Percentiles rank a stretch among this genome's conserved stretches.
Conservation (phyloP, 2,329 filamentous ascomycete species). For the Fusarium sp. region DNA sequence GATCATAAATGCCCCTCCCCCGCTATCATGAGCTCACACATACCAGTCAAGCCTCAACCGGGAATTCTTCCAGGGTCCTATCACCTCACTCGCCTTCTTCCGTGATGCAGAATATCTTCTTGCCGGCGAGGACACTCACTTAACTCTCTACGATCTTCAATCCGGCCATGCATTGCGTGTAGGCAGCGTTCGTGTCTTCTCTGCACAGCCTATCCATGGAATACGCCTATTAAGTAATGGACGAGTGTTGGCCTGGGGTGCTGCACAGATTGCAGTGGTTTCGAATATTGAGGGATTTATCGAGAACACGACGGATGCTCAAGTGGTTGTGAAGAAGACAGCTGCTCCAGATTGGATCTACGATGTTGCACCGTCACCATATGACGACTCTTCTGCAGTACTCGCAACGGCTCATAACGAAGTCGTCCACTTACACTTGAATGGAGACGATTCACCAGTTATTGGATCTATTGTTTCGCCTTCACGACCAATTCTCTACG, state of each 20-base stretch:
- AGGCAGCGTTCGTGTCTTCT: slow-evolving; percentile 67
- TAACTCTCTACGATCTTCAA: slow-evolving; percentile 64
- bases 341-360: slow-evolving; percentile 81
- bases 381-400: slow-evolving; percentile 59
- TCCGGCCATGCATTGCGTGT: slow-evolving; percentile 50
- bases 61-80: slow-evolving; percentile 62
- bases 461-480: slow-evolving; percentile 68
- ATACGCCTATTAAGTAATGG: slow-evolving; percentile 60
- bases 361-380: slow-evolving; percentile 68
- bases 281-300: slow-evolving; percentile 44
- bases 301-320: slow-evolving; percentile 35
- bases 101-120: slow-evolving; percentile 58
- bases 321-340: slow-evolving; percentile 51
- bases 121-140: slow-evolving; percentile 69
- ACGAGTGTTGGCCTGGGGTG: slow-evolving; percentile 76
- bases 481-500: slow-evolving; percentile 88
- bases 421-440: slow-evolving; percentile 64
- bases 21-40: slow-evolving; percentile 38
- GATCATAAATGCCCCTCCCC: slow-evolving; percentile 43
- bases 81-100: slow-evolving; percentile 70
- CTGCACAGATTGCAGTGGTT: slow-evolving; percentile 62
- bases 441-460: slow-evolving; percentile 49
- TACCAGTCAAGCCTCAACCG: slow-evolving; percentile 40
- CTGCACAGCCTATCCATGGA: slow-evolving; percentile 79
- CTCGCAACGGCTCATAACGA: slow-evolving; percentile 91